Base-by-base conservation (phyloP, 2,329 filamentous ascomycete genomes). In the Ascochyta clinopodiicola region DNA sequence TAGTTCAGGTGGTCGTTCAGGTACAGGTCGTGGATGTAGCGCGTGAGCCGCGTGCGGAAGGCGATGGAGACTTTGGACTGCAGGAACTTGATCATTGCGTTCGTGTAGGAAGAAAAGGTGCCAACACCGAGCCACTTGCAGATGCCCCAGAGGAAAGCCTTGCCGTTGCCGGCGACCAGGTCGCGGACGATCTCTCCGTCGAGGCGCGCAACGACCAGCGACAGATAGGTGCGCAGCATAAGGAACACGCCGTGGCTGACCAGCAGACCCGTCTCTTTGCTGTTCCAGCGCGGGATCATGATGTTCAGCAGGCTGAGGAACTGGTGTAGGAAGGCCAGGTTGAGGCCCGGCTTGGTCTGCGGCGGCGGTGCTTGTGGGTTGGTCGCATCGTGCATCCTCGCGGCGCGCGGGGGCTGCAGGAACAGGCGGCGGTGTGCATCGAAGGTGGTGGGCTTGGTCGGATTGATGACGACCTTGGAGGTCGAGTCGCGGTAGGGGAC, bases 51-150 rank as follows among this genome's bases (percentile, higher is more conserved):
- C 4, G 95, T 99, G 37, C 95, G 88, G 83, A 99, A 99, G 31
- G 96, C 94, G 63, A 99, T 99, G 6, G 94, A 96, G 49, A 99
- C 92, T 80, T 99, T 99, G 45, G 91, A 94, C 77, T 99, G 94
- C 60, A 99, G 84, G 78, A 91, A 99, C 77, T 98, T 98, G 82
- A 99, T 99, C 90, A 96, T 97, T 50, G 94, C 92, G 75, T 99
- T 99, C 45, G 94, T 97, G 72, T 99, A 99, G 0, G 94, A 96
- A 8, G 93, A 94, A 61, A 98, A 88, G 2, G 90, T 91, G 37
- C 95, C 95, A 32, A 99, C 88, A 3, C 94, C 92, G 62, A 93
- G 92, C 95, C 95, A 99, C 82, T 98, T 97, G 44, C 88, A 75
- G 42, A 99, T 89, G 6, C 95, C 95, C 86, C 88, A 90, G 8